Evolutionary conservation across 2,329 filamentous ascomycete species (phyloP), one percentile per base, ranked within the genome.

Genomic region (Ophiostoma pallidulum): DNA sequence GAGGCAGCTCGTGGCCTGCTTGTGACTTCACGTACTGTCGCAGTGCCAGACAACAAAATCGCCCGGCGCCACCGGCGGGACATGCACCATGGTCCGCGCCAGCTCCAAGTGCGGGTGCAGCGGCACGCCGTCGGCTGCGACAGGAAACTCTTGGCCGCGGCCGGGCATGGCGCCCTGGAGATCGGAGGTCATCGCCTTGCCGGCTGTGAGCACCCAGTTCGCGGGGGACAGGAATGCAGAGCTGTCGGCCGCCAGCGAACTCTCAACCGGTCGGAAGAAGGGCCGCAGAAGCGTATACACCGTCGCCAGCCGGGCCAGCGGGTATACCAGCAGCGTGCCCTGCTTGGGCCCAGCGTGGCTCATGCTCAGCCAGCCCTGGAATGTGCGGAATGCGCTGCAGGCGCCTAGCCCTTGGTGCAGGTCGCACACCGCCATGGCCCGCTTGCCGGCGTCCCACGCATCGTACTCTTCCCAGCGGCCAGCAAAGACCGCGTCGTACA

Each of bases 281-380:
- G 90, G 90, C 1, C 90, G 75, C 4, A 96, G 74, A 0, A 96
- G 73, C 37, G 81, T 76, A 59, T 96, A 96, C 0, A 84, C 81
- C 0, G 85, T 92, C 0, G 86, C 79, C 46, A 86, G 75, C 53
- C 76, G 75, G 39, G 92, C 66, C 45, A 94, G 69, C 0, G 90
- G 90, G 57, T 90, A 90, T 2, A 95, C 84, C 37, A 86, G 72
- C 45, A 96, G 65, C 0, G 89, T 92, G 1, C 90, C 90, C 66
- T 94, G 82, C 5, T 73, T 72, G 0, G 86, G 85, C 0, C 73
- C 79, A 0, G 80, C 83, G n/a, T 70, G 67, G 49, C 82, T 88
- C 74, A 96, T 82, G 51, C 77, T 78, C 45, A 96, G 64, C 90
- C 90, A 96, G 16, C 88, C 90, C 65, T 96, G 90, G 63, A 86